A percentile compares a stretch with the other conserved stretches of the same genome.
phyloP scores from a whole-genome alignment of 768 basidiomycete genomes.

The Tricholoma flavovirens region DNA sequence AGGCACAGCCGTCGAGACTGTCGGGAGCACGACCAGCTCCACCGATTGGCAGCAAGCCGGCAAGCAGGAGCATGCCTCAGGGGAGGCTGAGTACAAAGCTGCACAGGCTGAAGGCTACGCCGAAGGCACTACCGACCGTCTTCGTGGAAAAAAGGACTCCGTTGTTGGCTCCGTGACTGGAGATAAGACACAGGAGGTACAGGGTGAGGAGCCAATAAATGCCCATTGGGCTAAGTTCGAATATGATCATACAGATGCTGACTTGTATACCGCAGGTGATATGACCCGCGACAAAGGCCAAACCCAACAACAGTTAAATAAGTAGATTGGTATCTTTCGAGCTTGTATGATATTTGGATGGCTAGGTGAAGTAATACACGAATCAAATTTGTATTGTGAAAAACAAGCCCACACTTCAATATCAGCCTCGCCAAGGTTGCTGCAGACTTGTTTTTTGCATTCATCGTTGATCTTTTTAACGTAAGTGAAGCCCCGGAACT shows the following conservation, averaged over 20 bases:
- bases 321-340: neutral
- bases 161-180: constrained; percentile 44
- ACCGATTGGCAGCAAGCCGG: constrained; percentile 34
- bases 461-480: no score
- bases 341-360: neutral
- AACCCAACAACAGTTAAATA: constrained; percentile 32
- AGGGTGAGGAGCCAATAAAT: constrained; percentile 24
- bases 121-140: constrained; percentile 38
- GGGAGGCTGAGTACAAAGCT: constrained; percentile 37
- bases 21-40: constrained; percentile 39
- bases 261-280: constrained; percentile 36
- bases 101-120: constrained; percentile 42
- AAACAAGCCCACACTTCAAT: no score
- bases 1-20: constrained; percentile 27
- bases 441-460: no score
- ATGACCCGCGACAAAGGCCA: constrained; percentile 48
- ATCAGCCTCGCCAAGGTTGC: no score
- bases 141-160: constrained; percentile 41
- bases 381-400: no score
- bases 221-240: neutral
- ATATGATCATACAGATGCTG: neutral
- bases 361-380: neutral
- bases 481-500: no score
- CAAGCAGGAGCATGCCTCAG: constrained; percentile 37
- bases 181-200: constrained; percentile 35